Conservation (phyloP, 2,329 filamentous ascomycete genomes). For the Pseudogymnoascus sp. region DNA sequence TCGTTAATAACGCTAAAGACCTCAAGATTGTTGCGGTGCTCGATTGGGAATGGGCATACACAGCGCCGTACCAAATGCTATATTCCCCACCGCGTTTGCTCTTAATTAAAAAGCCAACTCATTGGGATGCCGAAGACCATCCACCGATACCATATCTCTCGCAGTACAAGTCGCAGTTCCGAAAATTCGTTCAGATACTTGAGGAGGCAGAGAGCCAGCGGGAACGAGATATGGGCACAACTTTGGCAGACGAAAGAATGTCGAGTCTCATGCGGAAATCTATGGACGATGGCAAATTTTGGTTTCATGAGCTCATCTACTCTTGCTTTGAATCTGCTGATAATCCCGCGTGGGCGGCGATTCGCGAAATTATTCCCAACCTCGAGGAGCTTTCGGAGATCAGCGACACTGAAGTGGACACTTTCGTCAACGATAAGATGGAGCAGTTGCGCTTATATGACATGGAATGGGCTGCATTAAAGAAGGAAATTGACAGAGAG, state of each 20-base stretch:
- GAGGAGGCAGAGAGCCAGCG: neutral
- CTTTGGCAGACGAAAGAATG: neutral
- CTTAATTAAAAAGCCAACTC: constrained; percentile 12
- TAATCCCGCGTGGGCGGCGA: neutral
- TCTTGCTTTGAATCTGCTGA: constrained; percentile 12
- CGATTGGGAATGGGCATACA: constrained; percentile 33
- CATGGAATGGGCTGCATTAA: neutral
- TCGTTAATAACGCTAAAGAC: constrained; percentile 29
- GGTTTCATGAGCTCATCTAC: constrained; percentile 13
- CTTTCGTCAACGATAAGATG: neutral
- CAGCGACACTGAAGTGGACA: neutral
- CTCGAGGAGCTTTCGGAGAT: neutral
- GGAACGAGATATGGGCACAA: neutral
- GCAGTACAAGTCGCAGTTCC: neutral
- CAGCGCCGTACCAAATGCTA: constrained; percentile 32
- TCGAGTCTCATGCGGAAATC: constrained; percentile 13
- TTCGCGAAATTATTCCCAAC: neutral
- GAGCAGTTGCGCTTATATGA: neutral
- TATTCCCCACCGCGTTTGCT: constrained; percentile 33
- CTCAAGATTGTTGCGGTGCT: constrained; percentile 31
- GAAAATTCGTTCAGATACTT: neutral
- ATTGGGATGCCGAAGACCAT: constrained; percentile 2
- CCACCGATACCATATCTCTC: neutral
- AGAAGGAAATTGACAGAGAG: neutral
- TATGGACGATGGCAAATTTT: constrained; percentile 14